A percentile compares a stretch with the other conserved stretches of the same genome.
Evolutionary conservation across 768 basidiomycete species (phyloP).

Genomic region (Clavaria fumosa): DNA sequence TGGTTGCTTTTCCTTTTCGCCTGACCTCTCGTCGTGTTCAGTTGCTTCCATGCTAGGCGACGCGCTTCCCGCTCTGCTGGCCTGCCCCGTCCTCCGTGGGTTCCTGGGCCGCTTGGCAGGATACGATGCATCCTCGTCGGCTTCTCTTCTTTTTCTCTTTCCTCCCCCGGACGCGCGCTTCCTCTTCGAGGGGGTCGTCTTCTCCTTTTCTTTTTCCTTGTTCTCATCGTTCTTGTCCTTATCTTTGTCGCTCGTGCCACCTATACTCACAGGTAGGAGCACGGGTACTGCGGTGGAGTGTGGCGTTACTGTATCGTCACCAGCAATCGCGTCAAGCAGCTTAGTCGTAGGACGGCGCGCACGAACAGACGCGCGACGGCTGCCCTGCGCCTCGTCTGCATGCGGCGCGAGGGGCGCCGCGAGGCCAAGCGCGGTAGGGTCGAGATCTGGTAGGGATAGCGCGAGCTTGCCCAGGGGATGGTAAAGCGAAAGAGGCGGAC

Average conservation of each 20-base stretch:
- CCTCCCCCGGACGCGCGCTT: constrained; percentile 22
- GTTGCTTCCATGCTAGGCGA: not conserved
- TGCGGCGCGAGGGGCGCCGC: constrained; percentile 30
- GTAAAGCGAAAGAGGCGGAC: constrained; percentile 42
- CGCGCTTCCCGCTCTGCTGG: constrained; percentile 1
- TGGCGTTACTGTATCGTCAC: not conserved
- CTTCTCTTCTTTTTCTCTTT: constrained; percentile 44
- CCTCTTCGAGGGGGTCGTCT: too few relatives aligned
- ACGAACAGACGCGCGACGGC: constrained; percentile 29
- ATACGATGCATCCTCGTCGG: constrained; percentile 51
- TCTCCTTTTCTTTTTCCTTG: too few relatives aligned
- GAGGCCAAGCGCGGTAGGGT: constrained; percentile 41
- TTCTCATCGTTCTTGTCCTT: constrained; percentile 19
- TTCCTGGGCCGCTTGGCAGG: constrained; percentile 53
- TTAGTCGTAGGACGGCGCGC: constrained; percentile 33
- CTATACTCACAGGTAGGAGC: constrained; percentile 24
- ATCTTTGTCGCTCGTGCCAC: constrained; percentile 23
- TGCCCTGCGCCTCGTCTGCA: constrained; percentile 30
- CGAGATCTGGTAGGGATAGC: constrained; percentile 48
- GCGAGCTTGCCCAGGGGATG: constrained; percentile 52
- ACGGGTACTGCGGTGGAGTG: constrained; percentile 6
- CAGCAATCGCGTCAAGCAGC: constrained; percentile 31
- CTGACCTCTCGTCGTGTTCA: not conserved
- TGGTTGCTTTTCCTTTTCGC: constrained; percentile 10
- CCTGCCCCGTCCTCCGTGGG: constrained; percentile 24